phyloP scores from a whole-genome alignment of 2,329 filamentous ascomycete genomes.

The Aspergillus pseudoviridinutans region DNA sequence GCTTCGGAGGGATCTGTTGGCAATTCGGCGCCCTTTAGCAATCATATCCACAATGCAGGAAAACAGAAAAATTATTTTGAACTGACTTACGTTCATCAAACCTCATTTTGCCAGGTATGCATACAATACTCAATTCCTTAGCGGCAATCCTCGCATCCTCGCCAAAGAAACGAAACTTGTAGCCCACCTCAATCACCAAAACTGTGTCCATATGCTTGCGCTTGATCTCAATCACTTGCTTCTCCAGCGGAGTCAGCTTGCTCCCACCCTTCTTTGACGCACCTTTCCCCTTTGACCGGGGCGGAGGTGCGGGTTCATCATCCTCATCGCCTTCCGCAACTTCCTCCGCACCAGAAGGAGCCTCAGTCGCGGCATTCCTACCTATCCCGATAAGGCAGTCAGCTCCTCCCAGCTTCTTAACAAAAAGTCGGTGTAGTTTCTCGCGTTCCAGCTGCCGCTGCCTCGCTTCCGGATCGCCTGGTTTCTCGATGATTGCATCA shows the following conservation, averaged over 20 bases:
- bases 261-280: constrained; percentile 66
- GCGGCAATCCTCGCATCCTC: constrained; percentile 88
- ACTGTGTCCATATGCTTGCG: constrained; percentile 83
- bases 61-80: neutral
- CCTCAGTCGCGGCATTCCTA: constrained; percentile 54
- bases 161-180: constrained; percentile 96
- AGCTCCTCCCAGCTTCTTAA: constrained; percentile 82
- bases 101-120: constrained; percentile 90
- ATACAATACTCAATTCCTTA: constrained; percentile 89
- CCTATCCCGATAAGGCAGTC: constrained; percentile 71
- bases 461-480: constrained; percentile 46
- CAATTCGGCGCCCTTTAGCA: neutral
- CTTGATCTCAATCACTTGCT: constrained; percentile 92
- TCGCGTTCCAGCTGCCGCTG: constrained; percentile 58
- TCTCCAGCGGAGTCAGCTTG: constrained; percentile 92
- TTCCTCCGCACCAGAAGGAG: constrained; percentile 51
- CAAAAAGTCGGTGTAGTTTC: constrained; percentile 75
- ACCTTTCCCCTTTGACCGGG: constrained; percentile 43
- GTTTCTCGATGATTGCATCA: constrained; percentile 29
- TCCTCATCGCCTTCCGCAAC: constrained; percentile 57
- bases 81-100: constrained; percentile 76
- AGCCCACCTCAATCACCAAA: constrained; percentile 90
- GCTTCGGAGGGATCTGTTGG: constrained; percentile 74
- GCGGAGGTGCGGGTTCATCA: constrained; percentile 45
- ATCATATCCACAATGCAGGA: neutral